A percentile compares a stretch with the other conserved stretches of the same genome.
These are phyloP conservation scores for Annona squamosa DNA, from an alignment of 164 flowering plant genomes.

Conservation along the genomic window DNA sequence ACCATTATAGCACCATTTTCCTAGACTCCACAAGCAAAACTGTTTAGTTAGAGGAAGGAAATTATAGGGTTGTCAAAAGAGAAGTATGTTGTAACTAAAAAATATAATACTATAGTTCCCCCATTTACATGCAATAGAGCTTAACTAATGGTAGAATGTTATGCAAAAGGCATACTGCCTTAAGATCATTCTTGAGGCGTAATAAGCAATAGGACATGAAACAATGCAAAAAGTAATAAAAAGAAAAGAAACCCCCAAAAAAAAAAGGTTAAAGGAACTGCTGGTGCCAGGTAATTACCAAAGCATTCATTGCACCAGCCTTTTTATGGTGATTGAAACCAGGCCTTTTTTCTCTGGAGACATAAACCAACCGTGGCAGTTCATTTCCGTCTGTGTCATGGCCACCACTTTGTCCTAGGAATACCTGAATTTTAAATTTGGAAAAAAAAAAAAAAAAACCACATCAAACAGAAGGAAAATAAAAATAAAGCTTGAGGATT, in stretches of 20 bases:
- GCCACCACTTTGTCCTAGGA: conserved; percentile 96
- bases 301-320: conserved; percentile 98
- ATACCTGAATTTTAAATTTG: conserved; percentile 34
- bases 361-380: conserved; percentile 92
- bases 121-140: too few relatives aligned
- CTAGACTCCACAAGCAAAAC: too few relatives aligned
- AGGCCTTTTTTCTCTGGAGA: conserved; percentile 98
- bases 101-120: too few relatives aligned
- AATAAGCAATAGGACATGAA: background rate
- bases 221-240: background rate
- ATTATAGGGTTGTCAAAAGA: too few relatives aligned
- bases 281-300: conserved; percentile 34
- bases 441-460: background rate
- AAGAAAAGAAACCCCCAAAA: background rate
- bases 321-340: conserved; percentile 94
- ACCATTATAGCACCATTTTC: too few relatives aligned
- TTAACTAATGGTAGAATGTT: too few relatives aligned
- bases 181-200: background rate
- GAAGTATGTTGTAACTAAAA: too few relatives aligned
- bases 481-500: background rate
- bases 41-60: too few relatives aligned
- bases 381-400: conserved; percentile 85
- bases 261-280: background rate
- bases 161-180: too few relatives aligned
- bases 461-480: background rate